Base-by-base conservation (phyloP, 2,329 filamentous ascomycete genomes). In the Pestalotiopsis sp. region DNA sequence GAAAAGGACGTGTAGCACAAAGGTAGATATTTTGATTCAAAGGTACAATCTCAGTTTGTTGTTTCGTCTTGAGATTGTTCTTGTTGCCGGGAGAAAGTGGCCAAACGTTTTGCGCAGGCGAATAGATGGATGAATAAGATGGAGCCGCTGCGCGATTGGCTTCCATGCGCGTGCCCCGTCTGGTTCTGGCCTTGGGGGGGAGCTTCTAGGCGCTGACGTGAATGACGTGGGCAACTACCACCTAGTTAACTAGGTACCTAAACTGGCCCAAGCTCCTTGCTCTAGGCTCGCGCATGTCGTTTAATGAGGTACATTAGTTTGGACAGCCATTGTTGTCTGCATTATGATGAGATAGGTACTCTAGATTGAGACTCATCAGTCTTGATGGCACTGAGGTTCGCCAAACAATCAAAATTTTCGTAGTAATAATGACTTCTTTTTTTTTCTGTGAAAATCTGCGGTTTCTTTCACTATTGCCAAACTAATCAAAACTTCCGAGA, bases 141-240 rank as follows among this genome's bases (percentile, higher is more conserved):
- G 57, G 27, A 59, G 57, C 14, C 12, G 57, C 23, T 6, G 27
- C 23, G 27, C 23, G 11, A 36, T 36, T 59, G 57, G 57, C 57
- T 12, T 36, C 20, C 23, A 27, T 27, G 57, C 57, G 27, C 27
- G 27, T 27, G 57, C 25, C 57, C 57, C 23, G 25, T 27, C 23
- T 60, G 57, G 25, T 27, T 14, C 57, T n/a, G 17, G 45, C n/a
- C 20, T 52, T 52, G 14, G 45, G 45, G 31, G 25, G 61, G 62
- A 64, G 62, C 62, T 64, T 66, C 36, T 27, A 66, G 64, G 64
- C 64, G 49, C 31, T 66, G 64, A 66, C 49, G 57, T 38, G 64
- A 66, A 66, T 66, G 64, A 66, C 64, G 64, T 58, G 64, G 64
- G 64, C 64, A 39, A 23, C 38, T 36, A 36, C 31, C 39, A 38